Percentiles rank a stretch among this genome's conserved stretches.
Conservation (phyloP, 495 filamentous ascomycete species). For the Penicillium roqueforti region DNA sequence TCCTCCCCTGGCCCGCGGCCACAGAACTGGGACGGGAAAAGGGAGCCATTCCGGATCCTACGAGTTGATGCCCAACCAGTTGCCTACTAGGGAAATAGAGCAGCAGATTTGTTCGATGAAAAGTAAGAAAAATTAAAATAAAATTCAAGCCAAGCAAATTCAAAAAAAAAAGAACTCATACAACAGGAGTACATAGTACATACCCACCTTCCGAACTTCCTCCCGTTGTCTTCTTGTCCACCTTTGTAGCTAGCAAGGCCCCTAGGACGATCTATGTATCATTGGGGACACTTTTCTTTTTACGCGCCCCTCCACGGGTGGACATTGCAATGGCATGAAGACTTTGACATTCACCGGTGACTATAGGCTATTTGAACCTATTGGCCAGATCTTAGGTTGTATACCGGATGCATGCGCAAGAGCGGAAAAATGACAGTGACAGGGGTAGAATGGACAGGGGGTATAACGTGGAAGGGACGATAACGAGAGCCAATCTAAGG, state of each 20-base stretch:
- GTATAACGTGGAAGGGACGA: background rate
- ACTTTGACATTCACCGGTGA: background rate
- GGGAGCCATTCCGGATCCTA: background rate
- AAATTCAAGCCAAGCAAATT: background rate
- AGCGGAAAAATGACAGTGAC: background rate
- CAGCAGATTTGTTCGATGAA: background rate
- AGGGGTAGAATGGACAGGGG: background rate
- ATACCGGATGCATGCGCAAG: background rate
- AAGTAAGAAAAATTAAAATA: background rate
- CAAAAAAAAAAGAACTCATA: background rate
- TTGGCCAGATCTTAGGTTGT: background rate
- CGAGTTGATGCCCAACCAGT: constrained; percentile 3
- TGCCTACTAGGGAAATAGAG: background rate
- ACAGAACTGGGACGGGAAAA: constrained; percentile 9
- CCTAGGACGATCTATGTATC: constrained; percentile 24
- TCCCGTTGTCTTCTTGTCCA: constrained; percentile 10
- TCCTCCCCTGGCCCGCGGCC: constrained; percentile 4
- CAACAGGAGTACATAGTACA: background rate
- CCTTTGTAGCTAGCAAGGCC: constrained; percentile 9
- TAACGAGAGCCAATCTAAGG: background rate
- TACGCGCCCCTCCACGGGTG: constrained; percentile 23
- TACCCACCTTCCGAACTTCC: constrained; percentile 3
- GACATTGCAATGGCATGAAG: background rate
- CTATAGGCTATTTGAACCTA: background rate
- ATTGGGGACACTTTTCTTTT: constrained; percentile 9